Conservation (phyloP, 169 alveolate species). For the Besnoitia besnoiti region DNA sequence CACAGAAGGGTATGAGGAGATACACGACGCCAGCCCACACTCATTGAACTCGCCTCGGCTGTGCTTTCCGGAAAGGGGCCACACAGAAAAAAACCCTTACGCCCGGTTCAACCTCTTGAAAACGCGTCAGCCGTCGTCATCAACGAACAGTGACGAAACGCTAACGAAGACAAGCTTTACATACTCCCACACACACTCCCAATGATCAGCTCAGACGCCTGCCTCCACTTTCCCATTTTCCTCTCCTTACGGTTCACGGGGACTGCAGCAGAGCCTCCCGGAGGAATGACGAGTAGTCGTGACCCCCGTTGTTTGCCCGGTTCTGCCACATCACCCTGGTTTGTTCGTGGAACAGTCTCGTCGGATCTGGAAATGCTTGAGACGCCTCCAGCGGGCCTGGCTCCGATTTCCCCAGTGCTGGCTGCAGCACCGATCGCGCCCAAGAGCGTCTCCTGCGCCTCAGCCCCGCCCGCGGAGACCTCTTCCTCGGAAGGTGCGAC, state of each 20-base stretch:
- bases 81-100: too few species aligned
- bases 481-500: conserved; percentile 25
- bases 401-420: background rate
- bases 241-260: conserved; percentile 58
- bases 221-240: background rate
- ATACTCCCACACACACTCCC: background rate
- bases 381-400: background rate
- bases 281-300: background rate
- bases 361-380: background rate
- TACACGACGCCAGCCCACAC: too few species aligned
- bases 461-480: background rate
- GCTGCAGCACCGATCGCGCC: background rate
- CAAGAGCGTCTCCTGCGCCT: background rate
- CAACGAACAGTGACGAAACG: too few species aligned
- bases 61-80: too few species aligned
- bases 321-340: background rate
- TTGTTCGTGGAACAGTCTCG: background rate
- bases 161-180: background rate
- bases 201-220: background rate
- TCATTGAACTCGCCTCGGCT: too few species aligned
- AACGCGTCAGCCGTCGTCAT: too few species aligned
- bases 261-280: conserved; percentile 57
- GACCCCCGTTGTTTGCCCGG: background rate
- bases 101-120: too few species aligned
- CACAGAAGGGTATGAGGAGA: too few species aligned